Conservation (phyloP, 2,329 filamentous ascomycete species). For the Colletotrichum navitas region DNA sequence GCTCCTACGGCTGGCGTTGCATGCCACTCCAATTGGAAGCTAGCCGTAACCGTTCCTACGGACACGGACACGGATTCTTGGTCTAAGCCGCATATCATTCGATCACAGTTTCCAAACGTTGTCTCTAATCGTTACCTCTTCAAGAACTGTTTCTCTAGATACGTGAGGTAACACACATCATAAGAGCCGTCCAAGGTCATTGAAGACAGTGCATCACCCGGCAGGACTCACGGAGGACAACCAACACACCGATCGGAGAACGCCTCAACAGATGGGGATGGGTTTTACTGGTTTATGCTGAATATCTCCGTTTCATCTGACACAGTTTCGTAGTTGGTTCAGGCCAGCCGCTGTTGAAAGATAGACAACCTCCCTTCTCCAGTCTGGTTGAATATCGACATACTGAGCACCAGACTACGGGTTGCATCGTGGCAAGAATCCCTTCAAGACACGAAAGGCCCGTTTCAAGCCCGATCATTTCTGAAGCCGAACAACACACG, state of each 20-base stretch:
- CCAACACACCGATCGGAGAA: background rate
- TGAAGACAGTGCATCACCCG: too few relatives aligned
- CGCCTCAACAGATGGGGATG: background rate
- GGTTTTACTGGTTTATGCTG: background rate
- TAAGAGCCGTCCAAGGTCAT: background rate
- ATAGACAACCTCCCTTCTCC: too few relatives aligned
- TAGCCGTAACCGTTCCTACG: conserved; percentile 12
- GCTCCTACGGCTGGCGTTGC: background rate
- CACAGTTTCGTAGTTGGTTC: too few relatives aligned
- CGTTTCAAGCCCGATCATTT: background rate
- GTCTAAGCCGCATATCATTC: conserved; percentile 19
- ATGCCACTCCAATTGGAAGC: background rate
- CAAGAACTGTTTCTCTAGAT: background rate
- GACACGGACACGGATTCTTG: conserved; percentile 29
- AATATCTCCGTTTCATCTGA: background rate
- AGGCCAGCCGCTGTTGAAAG: background rate
- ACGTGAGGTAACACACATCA: background rate
- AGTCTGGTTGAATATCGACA: background rate
- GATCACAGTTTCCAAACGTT: background rate
- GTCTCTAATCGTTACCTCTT: too few relatives aligned
- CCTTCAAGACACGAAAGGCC: background rate
- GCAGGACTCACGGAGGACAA: background rate
- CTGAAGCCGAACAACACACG: background rate
- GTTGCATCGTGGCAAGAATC: background rate
- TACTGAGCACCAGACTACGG: too few relatives aligned